Evolutionary conservation across 352 stramenopile genomes (phyloP).

Genomic region (Thraustochytrium striatum): DNA sequence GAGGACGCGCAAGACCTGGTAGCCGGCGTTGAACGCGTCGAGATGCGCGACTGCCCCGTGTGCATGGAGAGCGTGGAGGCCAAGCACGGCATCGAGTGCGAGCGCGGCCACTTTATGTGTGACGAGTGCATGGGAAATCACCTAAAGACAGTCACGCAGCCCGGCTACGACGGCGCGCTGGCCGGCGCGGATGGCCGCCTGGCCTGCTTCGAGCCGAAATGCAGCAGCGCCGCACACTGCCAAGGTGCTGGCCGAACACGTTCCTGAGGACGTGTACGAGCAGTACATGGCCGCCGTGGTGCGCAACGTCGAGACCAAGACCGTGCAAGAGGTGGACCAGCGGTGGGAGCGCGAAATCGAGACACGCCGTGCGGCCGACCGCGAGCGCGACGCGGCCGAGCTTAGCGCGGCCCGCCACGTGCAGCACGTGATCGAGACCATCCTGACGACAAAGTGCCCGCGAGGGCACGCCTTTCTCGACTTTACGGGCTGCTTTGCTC

Average conservation of each 20-base stretch:
- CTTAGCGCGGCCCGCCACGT: background rate
- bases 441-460: slow-evolving; percentile 35
- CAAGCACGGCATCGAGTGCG: background rate
- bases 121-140: slow-evolving; percentile 1
- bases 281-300: background rate
- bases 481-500: slow-evolving; percentile 31
- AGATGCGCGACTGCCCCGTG: slow-evolving; percentile 3
- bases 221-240: background rate
- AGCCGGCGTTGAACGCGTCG: background rate
- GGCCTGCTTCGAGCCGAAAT: slow-evolving; percentile 7
- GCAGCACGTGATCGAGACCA: background rate
- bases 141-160: background rate
- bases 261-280: background rate
- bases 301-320: slow-evolving; percentile 11
- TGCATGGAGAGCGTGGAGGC: background rate
- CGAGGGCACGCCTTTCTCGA: slow-evolving; percentile 35
- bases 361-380: background rate
- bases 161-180: slow-evolving; percentile 7
- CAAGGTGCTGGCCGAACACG: slow-evolving; percentile 5
- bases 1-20: background rate
- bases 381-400: background rate
- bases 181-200: slow-evolving; percentile 7
- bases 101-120: slow-evolving; percentile 19
- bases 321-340: background rate
- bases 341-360: background rate